Evolutionary conservation across 1,139 yeast genomes (phyloP).

Genomic region (Yamadazyma oceani): DNA sequence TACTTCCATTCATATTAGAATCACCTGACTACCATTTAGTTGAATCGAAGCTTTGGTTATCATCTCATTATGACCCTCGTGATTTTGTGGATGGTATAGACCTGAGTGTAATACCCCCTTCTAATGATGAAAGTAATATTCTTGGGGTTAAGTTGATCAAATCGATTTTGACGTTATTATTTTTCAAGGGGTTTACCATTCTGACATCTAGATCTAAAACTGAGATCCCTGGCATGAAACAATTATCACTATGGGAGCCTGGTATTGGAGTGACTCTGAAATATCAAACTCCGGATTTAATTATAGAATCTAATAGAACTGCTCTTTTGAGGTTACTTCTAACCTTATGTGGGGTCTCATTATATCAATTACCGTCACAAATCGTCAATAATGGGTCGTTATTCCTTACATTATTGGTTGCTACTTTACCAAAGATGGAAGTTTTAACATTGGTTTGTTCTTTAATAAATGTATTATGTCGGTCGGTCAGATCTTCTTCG

Average conservation of each 20-base stretch:
- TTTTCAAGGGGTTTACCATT: conserved; percentile 61
- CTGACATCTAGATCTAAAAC: conserved; percentile 14
- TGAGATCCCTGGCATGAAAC: conserved; percentile 7
- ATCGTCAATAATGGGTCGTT: conserved; percentile 54
- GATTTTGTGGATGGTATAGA: conserved; percentile 15
- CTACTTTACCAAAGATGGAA: conserved; percentile 49
- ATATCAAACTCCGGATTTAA: conserved; percentile 46
- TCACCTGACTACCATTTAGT: conserved; percentile 33
- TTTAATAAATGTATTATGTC: conserved; percentile 58
- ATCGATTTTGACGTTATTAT: conserved; percentile 52
- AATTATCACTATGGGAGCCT: conserved; percentile 61
- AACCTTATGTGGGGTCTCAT: conserved; percentile 60
- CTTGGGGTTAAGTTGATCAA: conserved; percentile 53
- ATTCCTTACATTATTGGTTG: conserved; percentile 59
- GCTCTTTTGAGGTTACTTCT: conserved; percentile 66
- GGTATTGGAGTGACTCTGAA: conserved; percentile 60
- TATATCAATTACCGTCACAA: conserved; percentile 52
- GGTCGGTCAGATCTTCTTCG: conserved; percentile 29
- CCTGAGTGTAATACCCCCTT: not conserved
- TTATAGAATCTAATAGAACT: conserved; percentile 62
- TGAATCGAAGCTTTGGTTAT: conserved; percentile 41
- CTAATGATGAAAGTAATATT: conserved; percentile 22
- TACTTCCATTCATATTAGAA: conserved; percentile 72
- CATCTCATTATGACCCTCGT: conserved; percentile 10
- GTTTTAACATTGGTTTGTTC: conserved; percentile 64